Conservation (phyloP, 768 basidiomycete genomes). For the Serpula lacrymans region DNA sequence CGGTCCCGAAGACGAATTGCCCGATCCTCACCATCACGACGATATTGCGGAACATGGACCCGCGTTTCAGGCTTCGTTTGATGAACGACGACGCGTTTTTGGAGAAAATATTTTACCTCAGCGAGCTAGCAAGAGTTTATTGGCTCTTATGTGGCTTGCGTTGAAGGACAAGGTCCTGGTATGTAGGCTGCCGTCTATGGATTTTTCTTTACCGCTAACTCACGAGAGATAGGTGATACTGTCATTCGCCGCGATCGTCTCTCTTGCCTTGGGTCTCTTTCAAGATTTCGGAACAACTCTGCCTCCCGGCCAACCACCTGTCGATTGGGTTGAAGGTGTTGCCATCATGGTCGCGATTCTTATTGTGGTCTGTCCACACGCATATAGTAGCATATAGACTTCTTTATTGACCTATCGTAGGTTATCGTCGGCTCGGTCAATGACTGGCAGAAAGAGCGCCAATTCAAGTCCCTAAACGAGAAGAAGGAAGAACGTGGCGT, state of each 20-base stretch:
- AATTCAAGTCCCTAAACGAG: slow-evolving; percentile 89
- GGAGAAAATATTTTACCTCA: slow-evolving; percentile 74
- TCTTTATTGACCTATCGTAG: slow-evolving; percentile 30
- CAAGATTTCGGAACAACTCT: slow-evolving; percentile 82
- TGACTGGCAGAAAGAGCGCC: slow-evolving; percentile 98
- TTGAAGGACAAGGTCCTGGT: slow-evolving; percentile 90
- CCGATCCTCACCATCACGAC: slow-evolving; percentile 12
- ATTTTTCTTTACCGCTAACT: slow-evolving; percentile 5
- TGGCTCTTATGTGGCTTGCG: slow-evolving; percentile 81
- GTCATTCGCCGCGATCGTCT: slow-evolving; percentile 88
- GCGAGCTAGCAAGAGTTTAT: slow-evolving; percentile 64
- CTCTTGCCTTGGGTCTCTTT: slow-evolving; percentile 90
- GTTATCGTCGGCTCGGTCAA: slow-evolving; percentile 91
- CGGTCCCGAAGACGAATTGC: slow-evolving; percentile 4
- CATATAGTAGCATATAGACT: not conserved
- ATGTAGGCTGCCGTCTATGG: slow-evolving; percentile 25
- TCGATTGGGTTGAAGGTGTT: slow-evolving; percentile 97
- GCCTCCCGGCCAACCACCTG: slow-evolving; percentile 59
- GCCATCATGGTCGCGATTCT: slow-evolving; percentile 73
- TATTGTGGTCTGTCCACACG: slow-evolving; percentile 58
- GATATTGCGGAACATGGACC: slow-evolving; percentile 14
- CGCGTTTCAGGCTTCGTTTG: slow-evolving; percentile 45
- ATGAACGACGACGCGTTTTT: slow-evolving; percentile 64
- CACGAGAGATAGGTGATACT: slow-evolving; percentile 63
- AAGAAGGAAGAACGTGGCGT: slow-evolving; percentile 93